These are phyloP conservation scores for Talaromyces funiculosus DNA, from an alignment of 2,329 filamentous ascomycete species.

Conservation along the genomic window DNA sequence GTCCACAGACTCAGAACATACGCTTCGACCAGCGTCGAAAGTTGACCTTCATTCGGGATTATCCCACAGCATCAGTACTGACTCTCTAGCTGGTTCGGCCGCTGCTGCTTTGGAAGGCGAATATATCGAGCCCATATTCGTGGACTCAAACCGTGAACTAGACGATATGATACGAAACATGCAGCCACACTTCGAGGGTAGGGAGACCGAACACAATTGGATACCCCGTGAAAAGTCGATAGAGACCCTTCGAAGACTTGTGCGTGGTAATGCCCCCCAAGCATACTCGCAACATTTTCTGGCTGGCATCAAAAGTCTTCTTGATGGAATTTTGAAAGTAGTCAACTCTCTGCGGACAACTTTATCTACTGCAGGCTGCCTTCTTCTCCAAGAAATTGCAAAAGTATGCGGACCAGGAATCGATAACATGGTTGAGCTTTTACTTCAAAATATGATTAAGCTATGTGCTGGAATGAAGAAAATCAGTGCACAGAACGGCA, in stretches of 20 bases:
- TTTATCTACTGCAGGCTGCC: slow-evolving; percentile 79
- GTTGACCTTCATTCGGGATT: slow-evolving; percentile 19
- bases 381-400: slow-evolving; percentile 77
- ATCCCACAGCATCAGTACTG: slow-evolving; percentile 16
- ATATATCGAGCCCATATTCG: slow-evolving; percentile 70
- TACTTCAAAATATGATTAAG: slow-evolving; percentile 85
- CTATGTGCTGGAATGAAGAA: slow-evolving; percentile 87
- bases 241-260: slow-evolving; percentile 67
- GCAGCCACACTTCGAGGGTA: slow-evolving; percentile 75
- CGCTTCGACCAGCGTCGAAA: slow-evolving; percentile 19
- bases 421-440: slow-evolving; percentile 82
- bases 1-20: slow-evolving; percentile 16
- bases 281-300: slow-evolving; percentile 71
- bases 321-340: slow-evolving; percentile 86
- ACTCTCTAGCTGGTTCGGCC: slow-evolving; percentile 16
- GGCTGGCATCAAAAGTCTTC: slow-evolving; percentile 61
- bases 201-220: slow-evolving; percentile 89
- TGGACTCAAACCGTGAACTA: slow-evolving; percentile 80
- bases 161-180: slow-evolving; percentile 82
- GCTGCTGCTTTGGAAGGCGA: slow-evolving; percentile 57
- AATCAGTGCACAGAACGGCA: slow-evolving; percentile 79
- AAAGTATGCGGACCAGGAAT: slow-evolving; percentile 68
- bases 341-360: slow-evolving; percentile 81
- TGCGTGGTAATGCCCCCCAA: slow-evolving; percentile 74
- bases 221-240: slow-evolving; percentile 75